These are phyloP conservation scores for Ogataea ramenticola DNA, from an alignment of 805 yeast species.

Conservation along the genomic window DNA sequence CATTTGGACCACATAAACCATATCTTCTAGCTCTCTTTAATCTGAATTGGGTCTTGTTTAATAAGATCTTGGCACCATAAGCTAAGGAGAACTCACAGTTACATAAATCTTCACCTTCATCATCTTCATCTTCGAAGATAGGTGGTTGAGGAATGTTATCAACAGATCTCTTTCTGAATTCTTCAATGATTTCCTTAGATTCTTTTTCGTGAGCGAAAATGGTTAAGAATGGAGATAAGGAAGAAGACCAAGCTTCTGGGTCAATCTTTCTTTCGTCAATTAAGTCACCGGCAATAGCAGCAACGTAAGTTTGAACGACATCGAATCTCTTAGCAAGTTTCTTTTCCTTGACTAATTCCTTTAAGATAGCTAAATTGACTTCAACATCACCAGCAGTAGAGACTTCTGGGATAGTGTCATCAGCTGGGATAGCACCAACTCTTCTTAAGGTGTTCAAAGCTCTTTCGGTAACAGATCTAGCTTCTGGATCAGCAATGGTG, in stretches of 20 bases:
- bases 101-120: slow-evolving; percentile 99
- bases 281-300: slow-evolving; percentile 97
- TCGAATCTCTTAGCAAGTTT: slow-evolving; percentile 74
- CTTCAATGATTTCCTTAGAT: slow-evolving; percentile 86
- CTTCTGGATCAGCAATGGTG: slow-evolving; percentile 99
- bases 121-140: slow-evolving; percentile 84
- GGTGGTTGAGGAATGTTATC: slow-evolving; percentile 98
- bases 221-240: slow-evolving; percentile 90
- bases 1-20: slow-evolving; percentile 98
- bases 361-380: slow-evolving; percentile 80
- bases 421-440: slow-evolving; percentile 93
- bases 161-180: slow-evolving; percentile 91
- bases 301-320: slow-evolving; percentile 71
- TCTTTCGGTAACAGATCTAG: slow-evolving; percentile 96
- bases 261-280: slow-evolving; percentile 96
- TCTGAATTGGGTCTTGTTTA: slow-evolving; percentile 98
- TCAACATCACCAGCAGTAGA: slow-evolving; percentile 97
- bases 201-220: slow-evolving; percentile 90
- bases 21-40: slow-evolving; percentile 98
- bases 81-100: slow-evolving; percentile 99
- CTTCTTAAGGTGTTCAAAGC: slow-evolving; percentile 96
- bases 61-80: slow-evolving; percentile 99
- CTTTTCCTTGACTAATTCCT: slow-evolving; percentile 60
- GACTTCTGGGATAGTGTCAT: slow-evolving; percentile 90
- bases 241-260: slow-evolving; percentile 84